Conservation (phyloP, 169 alveolate genomes). For the Pseudocohnilembus persalinus region DNA sequence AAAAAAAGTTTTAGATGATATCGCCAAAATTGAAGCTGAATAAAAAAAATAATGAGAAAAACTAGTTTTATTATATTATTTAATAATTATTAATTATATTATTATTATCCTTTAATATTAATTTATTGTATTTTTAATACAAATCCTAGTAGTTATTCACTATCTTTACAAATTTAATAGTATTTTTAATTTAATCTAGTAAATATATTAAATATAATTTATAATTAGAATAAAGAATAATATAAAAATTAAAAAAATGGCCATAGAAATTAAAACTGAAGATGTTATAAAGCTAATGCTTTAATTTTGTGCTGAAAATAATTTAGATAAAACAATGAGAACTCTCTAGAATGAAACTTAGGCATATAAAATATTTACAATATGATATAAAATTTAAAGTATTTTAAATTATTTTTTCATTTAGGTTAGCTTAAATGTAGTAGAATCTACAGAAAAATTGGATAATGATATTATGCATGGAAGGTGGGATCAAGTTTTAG, state of each 20-base stretch:
- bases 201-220: no score
- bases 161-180: no score
- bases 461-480: slow-evolving; percentile 28
- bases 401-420: slow-evolving; percentile 13
- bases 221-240: no score
- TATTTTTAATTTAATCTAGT: no score
- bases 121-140: no score
- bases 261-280: background rate
- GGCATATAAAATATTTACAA: background rate
- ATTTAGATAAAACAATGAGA: background rate
- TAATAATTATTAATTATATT: no score
- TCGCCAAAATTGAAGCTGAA: background rate
- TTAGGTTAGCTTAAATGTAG: slow-evolving; percentile 27
- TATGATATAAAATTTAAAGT: background rate
- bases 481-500: slow-evolving; percentile 40
- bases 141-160: no score
- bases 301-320: background rate
- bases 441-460: slow-evolving; percentile 22
- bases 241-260: background rate
- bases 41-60: background rate
- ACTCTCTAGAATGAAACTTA: background rate
- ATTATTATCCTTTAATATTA: no score
- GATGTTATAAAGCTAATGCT: background rate
- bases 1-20: background rate
- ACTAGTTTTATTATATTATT: background rate